Evolutionary conservation across 345 rosid genomes (phyloP).

Genomic region (Fremontodendron californicum): DNA sequence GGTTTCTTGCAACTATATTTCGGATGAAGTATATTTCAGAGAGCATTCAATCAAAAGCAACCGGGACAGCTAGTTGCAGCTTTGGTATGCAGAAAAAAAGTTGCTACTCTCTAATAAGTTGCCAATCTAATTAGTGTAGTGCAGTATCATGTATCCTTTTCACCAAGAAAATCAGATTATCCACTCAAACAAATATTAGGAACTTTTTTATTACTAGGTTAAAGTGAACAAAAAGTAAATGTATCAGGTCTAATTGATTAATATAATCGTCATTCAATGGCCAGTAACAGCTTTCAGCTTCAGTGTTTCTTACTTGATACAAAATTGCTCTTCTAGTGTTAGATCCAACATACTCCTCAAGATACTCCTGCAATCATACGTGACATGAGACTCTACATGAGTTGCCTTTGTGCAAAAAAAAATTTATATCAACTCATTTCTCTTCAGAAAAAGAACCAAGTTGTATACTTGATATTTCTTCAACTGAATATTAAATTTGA

Average conservation of each 20-base stretch:
- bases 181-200: neutral
- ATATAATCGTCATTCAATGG: constrained; percentile 3
- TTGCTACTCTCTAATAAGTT: neutral
- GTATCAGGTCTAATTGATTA: neutral
- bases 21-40: neutral
- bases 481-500: neutral
- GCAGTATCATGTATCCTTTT: neutral
- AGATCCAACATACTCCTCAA: constrained; percentile 66
- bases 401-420: neutral
- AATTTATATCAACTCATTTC: neutral
- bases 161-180: neutral
- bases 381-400: neutral
- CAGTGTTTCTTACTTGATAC: constrained; percentile 54
- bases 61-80: neutral
- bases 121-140: neutral
- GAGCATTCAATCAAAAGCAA: neutral
- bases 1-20: neutral
- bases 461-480: neutral
- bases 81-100: neutral
- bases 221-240: neutral
- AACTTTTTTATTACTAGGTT: neutral
- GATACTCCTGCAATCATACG: constrained; percentile 56
- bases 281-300: neutral
- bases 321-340: constrained; percentile 61
- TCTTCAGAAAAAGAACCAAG: neutral